Evolutionary conservation across 192 early-diverging fungal species (phyloP).

Genomic region (Backusella mclennaniae): DNA sequence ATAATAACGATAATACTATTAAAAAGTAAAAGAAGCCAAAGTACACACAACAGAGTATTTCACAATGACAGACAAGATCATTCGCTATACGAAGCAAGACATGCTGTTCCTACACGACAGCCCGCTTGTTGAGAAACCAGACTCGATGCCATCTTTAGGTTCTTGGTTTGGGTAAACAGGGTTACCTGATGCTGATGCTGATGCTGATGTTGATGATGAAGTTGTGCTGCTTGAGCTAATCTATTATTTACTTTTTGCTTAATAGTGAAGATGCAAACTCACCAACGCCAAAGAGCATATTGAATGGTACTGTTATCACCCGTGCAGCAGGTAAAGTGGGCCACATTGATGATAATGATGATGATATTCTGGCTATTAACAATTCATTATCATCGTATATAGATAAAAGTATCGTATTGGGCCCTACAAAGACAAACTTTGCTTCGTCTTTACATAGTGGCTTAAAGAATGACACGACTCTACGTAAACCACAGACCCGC

Average conservation of each 20-base stretch:
- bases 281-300: slow-evolving; percentile 15
- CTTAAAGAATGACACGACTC: slow-evolving; percentile 35
- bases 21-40: neutral
- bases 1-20: neutral
- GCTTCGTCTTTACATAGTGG: slow-evolving; percentile 51
- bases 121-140: slow-evolving; percentile 31
- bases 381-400: neutral
- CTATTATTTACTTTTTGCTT: neutral
- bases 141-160: slow-evolving; percentile 25
- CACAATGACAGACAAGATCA: slow-evolving; percentile 2
- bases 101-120: slow-evolving; percentile 30
- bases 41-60: neutral
- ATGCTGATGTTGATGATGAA: neutral
- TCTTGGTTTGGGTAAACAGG: slow-evolving; percentile 34
- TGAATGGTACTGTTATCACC: slow-evolving; percentile 15
- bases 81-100: slow-evolving; percentile 32
- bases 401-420: slow-evolving; percentile 49
- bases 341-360: no score
- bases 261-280: slow-evolving; percentile 20
- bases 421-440: slow-evolving; percentile 57
- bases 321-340: slow-evolving; percentile 17
- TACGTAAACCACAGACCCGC: slow-evolving; percentile 9
- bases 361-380: no score
- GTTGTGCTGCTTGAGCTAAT: neutral
- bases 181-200: neutral